Conservation (phyloP, 352 stramenopile genomes). For the Phytophthora agathidicida region DNA sequence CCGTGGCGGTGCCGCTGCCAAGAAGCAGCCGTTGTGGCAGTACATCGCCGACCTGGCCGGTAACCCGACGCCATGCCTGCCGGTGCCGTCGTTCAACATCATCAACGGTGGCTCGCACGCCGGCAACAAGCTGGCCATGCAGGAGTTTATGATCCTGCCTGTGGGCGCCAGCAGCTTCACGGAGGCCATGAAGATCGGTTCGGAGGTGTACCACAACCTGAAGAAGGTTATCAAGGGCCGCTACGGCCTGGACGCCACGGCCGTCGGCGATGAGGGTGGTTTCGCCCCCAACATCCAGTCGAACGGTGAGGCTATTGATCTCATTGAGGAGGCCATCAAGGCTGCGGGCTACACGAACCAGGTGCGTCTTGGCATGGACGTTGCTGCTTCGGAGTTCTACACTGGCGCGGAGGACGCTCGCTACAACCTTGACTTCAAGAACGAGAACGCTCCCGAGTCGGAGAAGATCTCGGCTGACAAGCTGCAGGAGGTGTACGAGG, state of each 20-base stretch:
- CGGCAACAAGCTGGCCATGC: slow-evolving; percentile 99
- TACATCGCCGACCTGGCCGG: slow-evolving; percentile 98
- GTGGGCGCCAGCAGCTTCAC: slow-evolving; percentile 90
- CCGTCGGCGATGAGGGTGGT: slow-evolving; percentile 99
- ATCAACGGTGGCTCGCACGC: slow-evolving; percentile 99
- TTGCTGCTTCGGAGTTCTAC: slow-evolving; percentile 99
- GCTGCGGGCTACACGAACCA: slow-evolving; percentile 96
- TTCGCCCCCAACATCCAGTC: slow-evolving; percentile 98
- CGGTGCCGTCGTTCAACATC: slow-evolving; percentile 99
- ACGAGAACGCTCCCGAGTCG: slow-evolving; percentile 88
- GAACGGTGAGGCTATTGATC: slow-evolving; percentile 96
- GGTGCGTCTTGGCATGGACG: slow-evolving; percentile 97
- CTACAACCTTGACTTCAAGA: slow-evolving; percentile 99
- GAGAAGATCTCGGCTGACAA: slow-evolving; percentile 92
- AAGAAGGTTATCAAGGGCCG: slow-evolving; percentile 99
- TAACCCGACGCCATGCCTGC: slow-evolving; percentile 94
- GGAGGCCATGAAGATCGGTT: slow-evolving; percentile 98
- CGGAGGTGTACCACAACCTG: slow-evolving; percentile 99
- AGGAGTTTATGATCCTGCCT: slow-evolving; percentile 99
- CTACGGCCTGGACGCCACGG: slow-evolving; percentile 98
- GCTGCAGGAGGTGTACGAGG: slow-evolving; percentile 96
- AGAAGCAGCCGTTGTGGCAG: slow-evolving; percentile 96
- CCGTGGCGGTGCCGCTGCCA: slow-evolving; percentile 96
- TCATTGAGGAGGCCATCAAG: slow-evolving; percentile 98
- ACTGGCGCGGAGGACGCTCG: slow-evolving; percentile 90